These are phyloP conservation scores for Cladosporium austrohemisphaericum DNA, from an alignment of 2,329 filamentous ascomycete genomes.

Conservation along the genomic window DNA sequence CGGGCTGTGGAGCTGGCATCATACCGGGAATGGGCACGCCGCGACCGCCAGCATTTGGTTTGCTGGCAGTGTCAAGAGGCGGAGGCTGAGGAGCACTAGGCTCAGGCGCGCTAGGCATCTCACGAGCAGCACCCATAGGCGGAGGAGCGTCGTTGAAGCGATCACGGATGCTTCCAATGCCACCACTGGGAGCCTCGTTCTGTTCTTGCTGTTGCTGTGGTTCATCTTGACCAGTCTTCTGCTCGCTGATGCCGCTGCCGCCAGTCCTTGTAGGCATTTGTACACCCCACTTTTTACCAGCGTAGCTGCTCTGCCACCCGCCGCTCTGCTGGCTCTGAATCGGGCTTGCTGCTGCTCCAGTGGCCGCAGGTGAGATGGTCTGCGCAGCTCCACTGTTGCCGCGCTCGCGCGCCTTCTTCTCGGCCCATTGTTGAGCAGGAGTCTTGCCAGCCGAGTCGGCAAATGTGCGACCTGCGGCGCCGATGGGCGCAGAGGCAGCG, in stretches of 20 bases:
- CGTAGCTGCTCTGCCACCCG: constrained; percentile 89
- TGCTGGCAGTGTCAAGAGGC: constrained; percentile 62
- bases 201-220: constrained; percentile 49
- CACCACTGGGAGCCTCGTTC: constrained; percentile 55
- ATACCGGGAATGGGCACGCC: constrained; percentile 77
- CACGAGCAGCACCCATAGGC: constrained; percentile 54
- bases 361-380: constrained; percentile 41
- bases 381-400: constrained; percentile 52
- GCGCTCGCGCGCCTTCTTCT: constrained; percentile 85
- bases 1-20: constrained; percentile 51
- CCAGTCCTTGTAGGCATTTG: constrained; percentile 73
- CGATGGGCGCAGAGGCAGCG: constrained; percentile 58
- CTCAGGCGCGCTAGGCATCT: constrained; percentile 41
- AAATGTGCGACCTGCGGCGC: constrained; percentile 84
- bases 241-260: constrained; percentile 55
- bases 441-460: constrained; percentile 94
- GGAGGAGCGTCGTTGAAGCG: constrained; percentile 69
- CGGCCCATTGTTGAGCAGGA: constrained; percentile 93
- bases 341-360: constrained; percentile 44
- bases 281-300: constrained; percentile 83
- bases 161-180: constrained; percentile 72
- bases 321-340: constrained; percentile 69
- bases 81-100: constrained; percentile 49
- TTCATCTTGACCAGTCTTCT: constrained; percentile 60
- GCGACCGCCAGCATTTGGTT: constrained; percentile 59